These are phyloP conservation scores for Nepenthes mirabilis DNA, from an alignment of 148 eudicot species.

Conservation along the genomic window DNA sequence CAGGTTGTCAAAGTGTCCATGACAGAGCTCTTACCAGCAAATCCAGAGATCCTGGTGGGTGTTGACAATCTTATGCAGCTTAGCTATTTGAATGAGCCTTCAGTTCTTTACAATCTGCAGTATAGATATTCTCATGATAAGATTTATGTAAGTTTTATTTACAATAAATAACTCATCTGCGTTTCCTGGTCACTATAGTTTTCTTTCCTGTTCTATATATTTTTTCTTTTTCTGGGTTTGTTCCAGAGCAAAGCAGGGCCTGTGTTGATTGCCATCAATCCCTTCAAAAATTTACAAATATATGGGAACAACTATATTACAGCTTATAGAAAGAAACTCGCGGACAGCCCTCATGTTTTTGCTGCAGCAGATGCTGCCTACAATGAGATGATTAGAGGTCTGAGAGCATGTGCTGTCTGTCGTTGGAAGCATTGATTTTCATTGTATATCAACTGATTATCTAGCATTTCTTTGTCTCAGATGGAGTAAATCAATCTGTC, in stretches of 20 bases:
- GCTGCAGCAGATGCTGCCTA: conserved; percentile 67
- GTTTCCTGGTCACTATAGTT: not conserved
- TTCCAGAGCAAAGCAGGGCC: conserved; percentile 86
- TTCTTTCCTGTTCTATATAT: not conserved
- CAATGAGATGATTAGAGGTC: conserved; percentile 80
- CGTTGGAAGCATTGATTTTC: conserved; percentile 9
- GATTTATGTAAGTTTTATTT: conserved; percentile 48
- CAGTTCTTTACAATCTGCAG: conserved; percentile 77
- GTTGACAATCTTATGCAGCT: conserved; percentile 91
- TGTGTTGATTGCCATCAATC: conserved; percentile 84
- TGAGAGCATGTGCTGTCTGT: conserved; percentile 4
- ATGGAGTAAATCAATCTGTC: conserved; percentile 71
- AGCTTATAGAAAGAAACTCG: conserved; percentile 58
- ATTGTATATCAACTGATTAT: conserved; percentile 1
- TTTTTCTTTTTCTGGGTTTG: conserved; percentile 10
- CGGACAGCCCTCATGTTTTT: conserved; percentile 82
- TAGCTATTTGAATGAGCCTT: conserved; percentile 91
- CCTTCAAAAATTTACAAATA: conserved; percentile 61
- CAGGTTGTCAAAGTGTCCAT: conserved; percentile 53
- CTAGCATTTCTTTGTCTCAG: conserved; percentile 35
- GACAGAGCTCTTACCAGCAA: conserved; percentile 73
- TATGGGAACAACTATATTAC: conserved; percentile 47
- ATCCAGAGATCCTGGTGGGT: conserved; percentile 80
- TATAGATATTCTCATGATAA: conserved; percentile 61
- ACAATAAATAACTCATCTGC: not conserved